A percentile compares a stretch with the other conserved stretches of the same genome.
Conservation (phyloP, 1,284 basidiomycete species). For the Gomphus sp. region DNA sequence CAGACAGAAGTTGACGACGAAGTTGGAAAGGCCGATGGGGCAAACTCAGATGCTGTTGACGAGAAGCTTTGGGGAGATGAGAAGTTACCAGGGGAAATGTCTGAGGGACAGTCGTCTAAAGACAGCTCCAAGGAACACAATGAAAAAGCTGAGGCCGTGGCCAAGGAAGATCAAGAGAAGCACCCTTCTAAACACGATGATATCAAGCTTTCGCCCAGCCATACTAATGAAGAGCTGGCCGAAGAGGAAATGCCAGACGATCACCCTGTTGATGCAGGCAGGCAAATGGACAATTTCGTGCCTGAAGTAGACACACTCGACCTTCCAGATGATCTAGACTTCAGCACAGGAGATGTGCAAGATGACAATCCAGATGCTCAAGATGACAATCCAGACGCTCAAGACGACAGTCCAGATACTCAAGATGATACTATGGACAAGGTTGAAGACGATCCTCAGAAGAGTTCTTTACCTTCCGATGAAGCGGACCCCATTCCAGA, state of each 20-base stretch:
- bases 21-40: constrained; percentile 75
- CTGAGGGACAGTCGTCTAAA: constrained; percentile 44
- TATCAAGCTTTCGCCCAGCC: constrained; percentile 17
- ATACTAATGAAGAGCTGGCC: constrained; percentile 24
- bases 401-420: constrained; percentile 32
- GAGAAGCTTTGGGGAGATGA: constrained; percentile 98
- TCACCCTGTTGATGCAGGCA: constrained; percentile 43
- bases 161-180: constrained; percentile 52
- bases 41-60: constrained; percentile 85
- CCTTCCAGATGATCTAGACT: constrained; percentile 74
- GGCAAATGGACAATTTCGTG: constrained; percentile 61
- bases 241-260: constrained; percentile 30
- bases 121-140: constrained; percentile 40
- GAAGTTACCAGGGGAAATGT: constrained; percentile 32
- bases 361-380: constrained; percentile 33
- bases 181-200: constrained; percentile 26
- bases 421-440: constrained; percentile 29
- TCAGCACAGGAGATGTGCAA: constrained; percentile 40
- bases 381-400: constrained; percentile 30
- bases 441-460: constrained; percentile 16
- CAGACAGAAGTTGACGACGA: constrained; percentile 71
- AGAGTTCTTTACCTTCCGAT: not conserved
- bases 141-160: constrained; percentile 61
- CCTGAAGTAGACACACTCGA: constrained; percentile 75
- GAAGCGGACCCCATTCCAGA: constrained; percentile 21